phyloP scores from a whole-genome alignment of 2,329 filamentous ascomycete genomes.

The Fusarium austroafricanum region DNA sequence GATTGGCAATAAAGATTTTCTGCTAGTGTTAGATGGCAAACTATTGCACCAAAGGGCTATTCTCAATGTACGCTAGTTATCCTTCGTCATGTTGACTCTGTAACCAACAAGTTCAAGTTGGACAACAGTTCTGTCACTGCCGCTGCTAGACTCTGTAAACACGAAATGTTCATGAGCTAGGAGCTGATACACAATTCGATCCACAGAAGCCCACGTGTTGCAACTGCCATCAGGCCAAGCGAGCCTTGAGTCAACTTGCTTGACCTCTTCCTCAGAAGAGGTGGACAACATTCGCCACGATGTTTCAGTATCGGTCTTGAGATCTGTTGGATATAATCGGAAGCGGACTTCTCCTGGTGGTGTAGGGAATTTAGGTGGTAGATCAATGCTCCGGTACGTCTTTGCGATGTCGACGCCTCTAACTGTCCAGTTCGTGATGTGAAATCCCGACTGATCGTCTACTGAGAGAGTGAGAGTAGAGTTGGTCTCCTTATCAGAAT shows the following conservation, averaged over 20 bases:
- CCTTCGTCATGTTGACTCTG: neutral
- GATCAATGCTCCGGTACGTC: neutral
- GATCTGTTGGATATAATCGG: slow-evolving; percentile 5
- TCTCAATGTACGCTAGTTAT: neutral
- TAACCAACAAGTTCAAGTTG: slow-evolving; percentile 22
- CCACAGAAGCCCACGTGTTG: slow-evolving; percentile 10
- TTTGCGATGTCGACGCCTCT: slow-evolving; percentile 9
- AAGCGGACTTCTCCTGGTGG: slow-evolving; percentile 8
- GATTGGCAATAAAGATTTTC: too few species aligned
- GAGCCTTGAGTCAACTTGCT: neutral
- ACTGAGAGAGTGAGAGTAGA: neutral
- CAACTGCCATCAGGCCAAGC: slow-evolving; percentile 15
- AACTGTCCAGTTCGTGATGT: slow-evolving; percentile 19
- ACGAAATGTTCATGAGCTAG: slow-evolving; percentile 13
- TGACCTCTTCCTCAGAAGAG: neutral
- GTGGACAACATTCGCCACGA: slow-evolving; percentile 14
- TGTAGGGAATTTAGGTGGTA: neutral
- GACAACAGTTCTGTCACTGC: neutral
- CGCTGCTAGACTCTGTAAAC: neutral
- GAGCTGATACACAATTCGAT: slow-evolving; percentile 14
- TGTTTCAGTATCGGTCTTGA: neutral
- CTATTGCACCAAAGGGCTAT: too few species aligned
- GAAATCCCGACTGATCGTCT: slow-evolving; percentile 11
- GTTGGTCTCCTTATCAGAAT: neutral
- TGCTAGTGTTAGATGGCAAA: too few species aligned